phyloP scores from a whole-genome alignment of 768 basidiomycete species.

The Lactarius pseudohatsudake region DNA sequence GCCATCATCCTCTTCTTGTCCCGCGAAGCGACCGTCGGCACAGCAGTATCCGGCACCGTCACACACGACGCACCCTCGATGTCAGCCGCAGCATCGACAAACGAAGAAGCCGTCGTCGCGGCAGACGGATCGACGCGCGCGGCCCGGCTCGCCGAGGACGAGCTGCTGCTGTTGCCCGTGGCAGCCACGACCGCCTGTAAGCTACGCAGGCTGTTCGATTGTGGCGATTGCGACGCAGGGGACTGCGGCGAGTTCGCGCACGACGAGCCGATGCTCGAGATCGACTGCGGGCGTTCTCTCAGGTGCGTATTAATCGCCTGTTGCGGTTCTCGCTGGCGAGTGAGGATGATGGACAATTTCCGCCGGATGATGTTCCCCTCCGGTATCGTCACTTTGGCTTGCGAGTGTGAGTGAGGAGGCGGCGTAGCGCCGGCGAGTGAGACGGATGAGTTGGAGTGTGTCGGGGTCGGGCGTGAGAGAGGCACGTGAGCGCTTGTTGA shows the following conservation, averaged over 20 bases:
- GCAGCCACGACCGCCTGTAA: too few relatives aligned
- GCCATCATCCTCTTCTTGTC: slow-evolving; percentile 4
- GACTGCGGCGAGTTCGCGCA: slow-evolving; percentile 41
- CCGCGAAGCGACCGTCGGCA: neutral
- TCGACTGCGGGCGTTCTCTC: slow-evolving; percentile 48
- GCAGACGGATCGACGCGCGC: slow-evolving; percentile 2
- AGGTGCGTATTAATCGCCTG: slow-evolving; percentile 37
- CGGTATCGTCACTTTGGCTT: too few relatives aligned
- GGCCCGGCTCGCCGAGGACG: slow-evolving; percentile 35
- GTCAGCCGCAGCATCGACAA: neutral
- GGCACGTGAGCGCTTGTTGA: slow-evolving; percentile 25
- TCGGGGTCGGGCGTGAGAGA: slow-evolving; percentile 23
- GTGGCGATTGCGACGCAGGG: too few relatives aligned
- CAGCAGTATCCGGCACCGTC: neutral
- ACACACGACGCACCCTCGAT: neutral
- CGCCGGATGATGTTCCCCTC: slow-evolving; percentile 29
- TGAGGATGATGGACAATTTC: slow-evolving; percentile 41
- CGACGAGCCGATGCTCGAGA: slow-evolving; percentile 28
- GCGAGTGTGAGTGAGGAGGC: too few relatives aligned
- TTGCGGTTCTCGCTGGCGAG: slow-evolving; percentile 32
- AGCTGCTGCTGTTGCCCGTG: too few relatives aligned
- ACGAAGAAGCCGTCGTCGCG: slow-evolving; percentile 4
- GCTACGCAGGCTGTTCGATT: slow-evolving; percentile 36
- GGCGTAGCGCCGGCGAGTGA: too few relatives aligned
- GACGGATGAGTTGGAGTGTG: too few relatives aligned